phyloP scores from a whole-genome alignment of 495 filamentous ascomycete genomes.

The Penicillium tannophilum region DNA sequence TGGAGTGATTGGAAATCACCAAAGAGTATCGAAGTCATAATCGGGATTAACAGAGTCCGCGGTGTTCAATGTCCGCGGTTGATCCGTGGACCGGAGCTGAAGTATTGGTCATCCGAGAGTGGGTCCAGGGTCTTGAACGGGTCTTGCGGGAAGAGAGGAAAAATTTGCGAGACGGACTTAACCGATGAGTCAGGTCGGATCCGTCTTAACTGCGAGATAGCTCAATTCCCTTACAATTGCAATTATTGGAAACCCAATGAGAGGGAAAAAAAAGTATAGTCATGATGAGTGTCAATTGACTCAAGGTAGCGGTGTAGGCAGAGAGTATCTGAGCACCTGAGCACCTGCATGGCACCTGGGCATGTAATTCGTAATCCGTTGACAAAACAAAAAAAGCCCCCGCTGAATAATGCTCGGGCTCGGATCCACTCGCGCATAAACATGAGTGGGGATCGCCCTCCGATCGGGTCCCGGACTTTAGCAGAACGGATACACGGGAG shows the following conservation, averaged over 20 bases:
- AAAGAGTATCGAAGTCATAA: background rate
- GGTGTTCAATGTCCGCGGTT: background rate
- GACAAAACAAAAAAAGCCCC: background rate
- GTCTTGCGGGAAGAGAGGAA: background rate
- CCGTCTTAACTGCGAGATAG: background rate
- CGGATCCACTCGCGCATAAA: slow-evolving; percentile 1
- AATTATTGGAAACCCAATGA: background rate
- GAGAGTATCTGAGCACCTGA: background rate
- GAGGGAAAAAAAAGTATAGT: background rate
- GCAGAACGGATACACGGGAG: slow-evolving; percentile 11
- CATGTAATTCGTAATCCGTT: background rate
- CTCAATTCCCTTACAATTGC: background rate
- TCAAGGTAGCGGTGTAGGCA: background rate
- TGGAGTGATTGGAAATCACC: background rate
- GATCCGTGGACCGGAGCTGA: slow-evolving; percentile 1
- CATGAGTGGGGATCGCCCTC: slow-evolving; percentile 1
- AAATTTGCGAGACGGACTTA: slow-evolving; percentile 1
- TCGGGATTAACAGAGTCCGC: background rate
- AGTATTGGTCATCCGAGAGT: slow-evolving; percentile 4
- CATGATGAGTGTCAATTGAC: background rate
- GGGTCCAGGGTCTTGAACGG: slow-evolving; percentile 5
- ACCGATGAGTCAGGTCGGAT: slow-evolving; percentile 2
- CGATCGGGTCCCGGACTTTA: slow-evolving; percentile 12
- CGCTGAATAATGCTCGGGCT: slow-evolving; percentile 6
- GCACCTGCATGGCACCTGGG: background rate